Percentiles rank a stretch among this genome's conserved stretches.
Conservation (phyloP, 2,329 filamentous ascomycete genomes). For the Fusarium siculi region DNA sequence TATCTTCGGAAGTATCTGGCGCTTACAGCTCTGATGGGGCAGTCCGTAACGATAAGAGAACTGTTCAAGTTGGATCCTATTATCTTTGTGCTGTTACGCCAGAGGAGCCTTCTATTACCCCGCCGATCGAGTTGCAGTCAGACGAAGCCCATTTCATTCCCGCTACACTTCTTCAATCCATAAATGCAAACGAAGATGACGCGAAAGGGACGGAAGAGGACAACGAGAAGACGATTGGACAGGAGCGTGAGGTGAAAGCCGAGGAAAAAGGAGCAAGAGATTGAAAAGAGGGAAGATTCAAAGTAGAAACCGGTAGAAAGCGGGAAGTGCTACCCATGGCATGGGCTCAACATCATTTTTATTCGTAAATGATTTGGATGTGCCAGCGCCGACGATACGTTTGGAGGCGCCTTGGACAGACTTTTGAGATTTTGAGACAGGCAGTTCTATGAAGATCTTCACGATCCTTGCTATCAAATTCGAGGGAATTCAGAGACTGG, state of each 20-base stretch:
- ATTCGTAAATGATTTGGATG: slow-evolving; percentile 13
- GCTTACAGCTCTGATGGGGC: slow-evolving; percentile 37
- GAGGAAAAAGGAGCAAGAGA: neutral
- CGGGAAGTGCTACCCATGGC: neutral
- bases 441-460: slow-evolving; percentile 3
- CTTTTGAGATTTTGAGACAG: slow-evolving; percentile 4
- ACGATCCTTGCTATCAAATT: slow-evolving; percentile 23
- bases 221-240: neutral
- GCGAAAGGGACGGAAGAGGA: neutral
- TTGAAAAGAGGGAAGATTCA: slow-evolving; percentile 16
- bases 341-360: slow-evolving; percentile 5
- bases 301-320: neutral
- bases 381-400: neutral
- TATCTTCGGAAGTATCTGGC: slow-evolving; percentile 8
- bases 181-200: slow-evolving; percentile 3
- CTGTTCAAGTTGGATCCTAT: slow-evolving; percentile 34
- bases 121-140: slow-evolving; percentile 5
- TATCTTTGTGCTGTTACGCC: slow-evolving; percentile 36
- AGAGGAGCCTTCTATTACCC: neutral
- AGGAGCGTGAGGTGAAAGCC: neutral
- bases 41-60: slow-evolving; percentile 44
- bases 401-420: slow-evolving; percentile 8
- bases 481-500: neutral
- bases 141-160: slow-evolving; percentile 22
- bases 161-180: slow-evolving; percentile 9